These are phyloP conservation scores for Plasmodium vivax DNA, from an alignment of 169 alveolate genomes.

Conservation along the genomic window DNA sequence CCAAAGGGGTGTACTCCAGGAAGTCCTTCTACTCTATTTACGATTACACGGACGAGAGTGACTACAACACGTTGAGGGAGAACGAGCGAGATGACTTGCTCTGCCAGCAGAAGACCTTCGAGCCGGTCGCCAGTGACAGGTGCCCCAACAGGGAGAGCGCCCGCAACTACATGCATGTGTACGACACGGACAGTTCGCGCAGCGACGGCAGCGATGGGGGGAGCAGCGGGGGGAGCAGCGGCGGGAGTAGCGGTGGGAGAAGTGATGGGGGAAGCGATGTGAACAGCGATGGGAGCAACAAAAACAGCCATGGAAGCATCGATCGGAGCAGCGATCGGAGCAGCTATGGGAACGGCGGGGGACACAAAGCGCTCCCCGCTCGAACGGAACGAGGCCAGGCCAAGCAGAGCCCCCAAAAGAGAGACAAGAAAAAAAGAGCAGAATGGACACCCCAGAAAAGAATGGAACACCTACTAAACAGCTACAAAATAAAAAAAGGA, in stretches of 20 bases:
- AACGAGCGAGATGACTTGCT: not conserved
- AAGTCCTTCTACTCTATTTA: slow-evolving; percentile 62
- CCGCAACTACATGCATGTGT: slow-evolving; percentile 31
- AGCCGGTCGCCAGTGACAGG: not conserved
- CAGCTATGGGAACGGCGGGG: not conserved
- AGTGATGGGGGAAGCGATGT: not conserved
- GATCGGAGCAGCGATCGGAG: too few species aligned
- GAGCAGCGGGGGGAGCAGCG: not conserved
- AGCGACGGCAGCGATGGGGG: not conserved
- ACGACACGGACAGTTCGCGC: slow-evolving; percentile 21
- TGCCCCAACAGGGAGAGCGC: not conserved
- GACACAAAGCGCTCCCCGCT: not conserved
- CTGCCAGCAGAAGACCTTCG: not conserved
- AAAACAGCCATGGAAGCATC: not conserved
- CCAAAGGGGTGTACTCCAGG: slow-evolving; percentile 8
- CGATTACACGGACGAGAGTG: slow-evolving; percentile 60
- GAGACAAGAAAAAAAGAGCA: not conserved
- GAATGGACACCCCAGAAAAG: not conserved
- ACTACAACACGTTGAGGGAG: not conserved
- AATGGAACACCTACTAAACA: not conserved
- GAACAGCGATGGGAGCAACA: not conserved
- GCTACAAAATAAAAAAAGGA: slow-evolving; percentile 14
- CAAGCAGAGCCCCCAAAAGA: not conserved
- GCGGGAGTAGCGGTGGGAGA: not conserved
- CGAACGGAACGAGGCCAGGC: not conserved